Evolutionary conservation across 331 rosid genomes (phyloP).

Genomic region (Dryas integrifolia): DNA sequence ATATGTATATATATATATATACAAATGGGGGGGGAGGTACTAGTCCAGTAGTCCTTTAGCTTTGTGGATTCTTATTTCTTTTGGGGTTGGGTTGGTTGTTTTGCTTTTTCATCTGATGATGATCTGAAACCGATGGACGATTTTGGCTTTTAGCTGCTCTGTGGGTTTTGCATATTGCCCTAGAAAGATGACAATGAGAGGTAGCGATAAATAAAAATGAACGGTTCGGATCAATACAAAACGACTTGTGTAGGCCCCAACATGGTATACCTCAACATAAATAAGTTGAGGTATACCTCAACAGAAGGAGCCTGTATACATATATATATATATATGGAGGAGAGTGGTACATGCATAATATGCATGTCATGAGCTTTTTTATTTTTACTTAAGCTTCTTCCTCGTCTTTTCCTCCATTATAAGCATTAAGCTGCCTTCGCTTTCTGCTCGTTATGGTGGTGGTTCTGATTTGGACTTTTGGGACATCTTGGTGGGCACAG

Average conservation of each 20-base stretch:
- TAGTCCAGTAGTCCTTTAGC: not conserved
- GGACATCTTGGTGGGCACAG: conserved; percentile 8
- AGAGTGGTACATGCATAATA: no score
- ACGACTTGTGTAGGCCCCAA: no score
- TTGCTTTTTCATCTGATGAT: conserved; percentile 4
- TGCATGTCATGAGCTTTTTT: not conserved
- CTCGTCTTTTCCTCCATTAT: conserved; percentile 11
- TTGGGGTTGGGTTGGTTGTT: conserved; percentile 1
- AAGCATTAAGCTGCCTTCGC: conserved; percentile 17
- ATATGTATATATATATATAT: not conserved
- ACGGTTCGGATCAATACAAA: no score
- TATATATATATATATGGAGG: no score
- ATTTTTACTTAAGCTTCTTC: not conserved
- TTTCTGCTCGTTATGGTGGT: conserved; percentile 16
- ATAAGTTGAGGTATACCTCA: no score
- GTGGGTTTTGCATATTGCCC: not conserved
- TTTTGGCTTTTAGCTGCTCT: conserved; percentile 26
- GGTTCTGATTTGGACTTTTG: conserved; percentile 14
- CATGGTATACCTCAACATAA: no score
- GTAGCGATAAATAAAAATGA: no score
- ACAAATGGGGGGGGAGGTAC: conserved; percentile 6
- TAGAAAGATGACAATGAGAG: not conserved
- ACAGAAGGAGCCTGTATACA: no score
- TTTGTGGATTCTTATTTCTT: conserved; percentile 3
- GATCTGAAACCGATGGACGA: conserved; percentile 18